Evolutionary conservation across 495 filamentous ascomycete species (phyloP), one percentile per base, ranked within the genome.

Genomic region (Pseudoneurospora amorphoporcata): DNA sequence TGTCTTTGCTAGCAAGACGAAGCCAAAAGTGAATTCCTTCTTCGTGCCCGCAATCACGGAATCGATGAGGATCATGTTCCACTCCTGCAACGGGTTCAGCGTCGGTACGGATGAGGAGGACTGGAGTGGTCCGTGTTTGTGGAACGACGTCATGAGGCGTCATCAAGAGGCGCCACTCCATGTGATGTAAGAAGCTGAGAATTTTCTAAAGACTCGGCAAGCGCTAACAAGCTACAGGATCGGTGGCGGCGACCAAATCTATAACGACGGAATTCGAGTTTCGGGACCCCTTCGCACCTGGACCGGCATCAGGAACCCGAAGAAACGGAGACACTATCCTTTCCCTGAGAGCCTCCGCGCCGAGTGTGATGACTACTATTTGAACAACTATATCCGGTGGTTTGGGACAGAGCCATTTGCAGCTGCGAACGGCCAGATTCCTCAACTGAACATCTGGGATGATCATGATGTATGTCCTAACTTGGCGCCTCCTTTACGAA

Each of bases 81-180:
- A 97, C 82, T 97, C 93, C 38, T 97, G 94, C 83, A 98, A 97
- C 83, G 95, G 95, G 68, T 97, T 98, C 82, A 95, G 92, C 53
- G 92, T 97, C 37, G 94, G 94, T 68, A 97, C 93, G 8, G 92
- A 97, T 79, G 90, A 94, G 82, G 87, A 93, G 2, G 91, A 89
- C 42, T 97, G 90, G 89, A 88, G 89, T 61, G 95, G 95, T 0
- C 89, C 91, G 10, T 90, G 88, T 19, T 85, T 97, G 70, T 97
- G 95, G 95, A 95, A 96, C 74, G 94, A 97, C 76, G 94, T 96
- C 14, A 80, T 94, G 76, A 87, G 94, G 70, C 83, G 89, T 37
- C 84, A 86, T 69, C 88, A 92, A 72, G 83, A 90, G 81, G 85
- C 85, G 75, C 92, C 95, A 17, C 94, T 97, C 81, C 95, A 97